A percentile compares a stretch with the other conserved stretches of the same genome.
These are phyloP conservation scores for Candida pseudoviswanathii DNA, from an alignment of 1,139 yeast species.

Conservation along the genomic window DNA sequence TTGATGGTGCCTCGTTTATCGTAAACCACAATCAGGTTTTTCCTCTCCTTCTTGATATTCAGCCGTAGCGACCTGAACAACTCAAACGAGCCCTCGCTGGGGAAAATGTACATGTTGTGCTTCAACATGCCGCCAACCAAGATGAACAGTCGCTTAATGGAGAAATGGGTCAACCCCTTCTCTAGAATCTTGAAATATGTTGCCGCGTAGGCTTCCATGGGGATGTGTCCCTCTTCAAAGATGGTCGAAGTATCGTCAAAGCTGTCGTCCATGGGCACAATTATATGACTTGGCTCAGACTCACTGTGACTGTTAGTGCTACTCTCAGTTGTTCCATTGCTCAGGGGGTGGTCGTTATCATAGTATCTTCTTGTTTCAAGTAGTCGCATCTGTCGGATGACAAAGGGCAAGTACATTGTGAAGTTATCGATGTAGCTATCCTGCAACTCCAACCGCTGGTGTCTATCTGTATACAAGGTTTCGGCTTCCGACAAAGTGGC, in stretches of 20 bases:
- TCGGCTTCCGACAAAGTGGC: conserved; percentile 26
- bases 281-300: neutral
- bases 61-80: conserved; percentile 32
- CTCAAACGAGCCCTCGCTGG: conserved; percentile 31
- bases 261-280: conserved; percentile 13
- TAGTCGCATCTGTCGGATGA: conserved; percentile 30
- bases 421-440: conserved; percentile 39
- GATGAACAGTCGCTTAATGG: conserved; percentile 31
- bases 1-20: conserved; percentile 28
- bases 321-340: neutral
- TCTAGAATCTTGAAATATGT: conserved; percentile 17
- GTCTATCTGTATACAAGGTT: conserved; percentile 23
- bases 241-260: conserved; percentile 29
- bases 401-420: conserved; percentile 40
- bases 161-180: conserved; percentile 22
- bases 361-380: conserved; percentile 11
- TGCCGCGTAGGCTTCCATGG: conserved; percentile 6
- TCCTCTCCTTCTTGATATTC: conserved; percentile 24
- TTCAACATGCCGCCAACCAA: conserved; percentile 39
- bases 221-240: conserved; percentile 19
- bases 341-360: neutral
- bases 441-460: conserved; percentile 36
- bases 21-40: conserved; percentile 24
- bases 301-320: conserved; percentile 4
- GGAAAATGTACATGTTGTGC: conserved; percentile 31